These are phyloP conservation scores for Nothophytophthora sp. DNA, from an alignment of 352 stramenopile species.

Conservation along the genomic window DNA sequence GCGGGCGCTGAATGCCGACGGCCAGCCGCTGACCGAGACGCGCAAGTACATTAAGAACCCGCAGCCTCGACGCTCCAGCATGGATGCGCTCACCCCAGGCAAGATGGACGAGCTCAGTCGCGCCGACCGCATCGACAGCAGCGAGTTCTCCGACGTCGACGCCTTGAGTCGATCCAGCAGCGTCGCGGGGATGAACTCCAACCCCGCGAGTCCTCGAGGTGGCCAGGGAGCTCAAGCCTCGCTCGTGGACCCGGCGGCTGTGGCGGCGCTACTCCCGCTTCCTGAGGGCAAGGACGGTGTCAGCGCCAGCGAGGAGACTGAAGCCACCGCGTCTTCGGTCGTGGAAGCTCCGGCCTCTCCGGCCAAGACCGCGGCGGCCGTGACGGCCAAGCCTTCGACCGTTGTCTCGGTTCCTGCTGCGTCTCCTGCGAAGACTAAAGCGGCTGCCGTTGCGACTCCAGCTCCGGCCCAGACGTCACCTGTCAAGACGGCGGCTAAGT, in stretches of 20 bases:
- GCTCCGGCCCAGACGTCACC: not conserved
- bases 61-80: conserved; percentile 45
- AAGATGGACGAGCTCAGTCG: conserved; percentile 55
- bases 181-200: conserved; percentile 23
- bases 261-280: conserved; percentile 21
- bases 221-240: conserved; percentile 1
- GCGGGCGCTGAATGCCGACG: conserved; percentile 18
- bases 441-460: conserved; percentile 3
- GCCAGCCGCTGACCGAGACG: conserved; percentile 28
- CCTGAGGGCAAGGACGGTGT: conserved; percentile 7
- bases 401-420: no score
- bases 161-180: conserved; percentile 45
- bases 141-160: conserved; percentile 48
- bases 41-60: conserved; percentile 52
- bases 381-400: conserved; percentile 1
- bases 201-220: conserved; percentile 31
- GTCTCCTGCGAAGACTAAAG: conserved; percentile 2
- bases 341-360: conserved; percentile 1
- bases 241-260: conserved; percentile 14
- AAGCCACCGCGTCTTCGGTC: conserved; percentile 4
- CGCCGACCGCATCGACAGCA: conserved; percentile 44
- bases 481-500: not conserved
- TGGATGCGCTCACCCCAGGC: conserved; percentile 30
- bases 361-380: no score
- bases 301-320: not conserved